These are phyloP conservation scores for Nectriaceae sp. DNA, from an alignment of 2,329 filamentous ascomycete genomes.

Conservation along the genomic window DNA sequence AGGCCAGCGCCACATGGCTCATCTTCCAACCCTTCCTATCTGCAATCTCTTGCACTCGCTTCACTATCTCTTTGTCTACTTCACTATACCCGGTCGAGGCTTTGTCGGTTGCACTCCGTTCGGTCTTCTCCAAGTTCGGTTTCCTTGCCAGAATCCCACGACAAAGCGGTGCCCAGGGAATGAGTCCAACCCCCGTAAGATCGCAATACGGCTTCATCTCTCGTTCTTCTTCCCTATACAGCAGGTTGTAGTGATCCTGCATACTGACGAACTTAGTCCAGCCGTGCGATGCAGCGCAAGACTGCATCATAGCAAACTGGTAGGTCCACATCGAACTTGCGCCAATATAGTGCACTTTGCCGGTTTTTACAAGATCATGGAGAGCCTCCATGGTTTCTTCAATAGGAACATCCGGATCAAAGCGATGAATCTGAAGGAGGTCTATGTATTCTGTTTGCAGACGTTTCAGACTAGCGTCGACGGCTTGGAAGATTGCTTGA, in stretches of 20 bases:
- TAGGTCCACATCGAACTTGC: constrained; percentile 45
- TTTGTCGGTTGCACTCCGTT: too few relatives aligned
- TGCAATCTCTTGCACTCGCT: not conserved
- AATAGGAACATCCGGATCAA: constrained; percentile 40
- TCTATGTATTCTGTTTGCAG: constrained; percentile 57
- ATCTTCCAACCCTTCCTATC: not conserved
- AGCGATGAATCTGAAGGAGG: constrained; percentile 54
- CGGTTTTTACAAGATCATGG: constrained; percentile 30
- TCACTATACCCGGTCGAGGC: not conserved
- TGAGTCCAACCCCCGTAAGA: constrained; percentile 4
- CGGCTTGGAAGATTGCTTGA: not conserved
- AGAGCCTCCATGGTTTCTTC: constrained; percentile 9
- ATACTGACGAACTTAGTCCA: constrained; percentile 59
- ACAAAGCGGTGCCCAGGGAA: not conserved
- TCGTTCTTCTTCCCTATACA: constrained; percentile 58
- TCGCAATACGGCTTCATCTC: constrained; percentile 38
- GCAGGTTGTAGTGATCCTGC: constrained; percentile 55
- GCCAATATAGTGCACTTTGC: constrained; percentile 57
- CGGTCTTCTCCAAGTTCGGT: too few relatives aligned
- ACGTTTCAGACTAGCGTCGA: constrained; percentile 45
- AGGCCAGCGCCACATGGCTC: not conserved
- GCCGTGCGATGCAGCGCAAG: constrained; percentile 50
- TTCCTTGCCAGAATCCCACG: not conserved
- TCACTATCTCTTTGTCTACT: too few relatives aligned
- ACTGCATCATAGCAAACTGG: constrained; percentile 50